Evolutionary conservation across 108 stramenopile genomes (phyloP).

Genomic region (Nitzschia sp.): DNA sequence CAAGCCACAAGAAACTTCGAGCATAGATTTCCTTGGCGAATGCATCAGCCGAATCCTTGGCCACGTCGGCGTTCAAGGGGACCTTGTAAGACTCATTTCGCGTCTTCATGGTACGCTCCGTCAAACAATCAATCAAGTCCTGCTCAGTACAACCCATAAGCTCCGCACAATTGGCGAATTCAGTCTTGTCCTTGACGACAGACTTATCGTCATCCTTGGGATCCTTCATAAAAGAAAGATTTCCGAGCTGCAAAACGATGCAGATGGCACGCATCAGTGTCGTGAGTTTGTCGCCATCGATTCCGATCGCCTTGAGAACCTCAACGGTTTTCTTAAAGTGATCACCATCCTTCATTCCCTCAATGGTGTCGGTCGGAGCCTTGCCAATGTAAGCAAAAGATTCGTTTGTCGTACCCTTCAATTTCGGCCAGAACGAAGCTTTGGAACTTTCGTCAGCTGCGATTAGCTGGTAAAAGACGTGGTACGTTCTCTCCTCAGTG

Average conservation of each 20-base stretch:
- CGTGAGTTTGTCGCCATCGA: slow-evolving; percentile 57
- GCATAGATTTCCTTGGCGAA: slow-evolving; percentile 94
- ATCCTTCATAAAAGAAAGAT: slow-evolving; percentile 81
- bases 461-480: slow-evolving; percentile 97
- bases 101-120: slow-evolving; percentile 77
- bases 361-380: slow-evolving; percentile 56
- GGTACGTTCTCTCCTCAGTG: slow-evolving; percentile 93
- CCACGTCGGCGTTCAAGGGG: slow-evolving; percentile 69
- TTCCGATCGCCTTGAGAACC: slow-evolving; percentile 65
- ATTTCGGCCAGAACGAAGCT: slow-evolving; percentile 60
- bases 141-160: slow-evolving; percentile 72
- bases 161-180: slow-evolving; percentile 65
- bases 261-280: slow-evolving; percentile 77
- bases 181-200: slow-evolving; percentile 56
- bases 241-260: slow-evolving; percentile 88
- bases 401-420: slow-evolving; percentile 67
- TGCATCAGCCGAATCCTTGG: slow-evolving; percentile 91
- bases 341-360: slow-evolving; percentile 78
- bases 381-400: slow-evolving; percentile 71
- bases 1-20: slow-evolving; percentile 82
- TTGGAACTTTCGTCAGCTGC: slow-evolving; percentile 76
- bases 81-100: slow-evolving; percentile 81
- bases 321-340: slow-evolving; percentile 72
- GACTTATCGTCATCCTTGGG: slow-evolving; percentile 67
- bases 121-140: slow-evolving; percentile 71